Evolutionary conservation across 1,139 yeast species (phyloP).

Genomic region (Maudiozyma humilis): DNA sequence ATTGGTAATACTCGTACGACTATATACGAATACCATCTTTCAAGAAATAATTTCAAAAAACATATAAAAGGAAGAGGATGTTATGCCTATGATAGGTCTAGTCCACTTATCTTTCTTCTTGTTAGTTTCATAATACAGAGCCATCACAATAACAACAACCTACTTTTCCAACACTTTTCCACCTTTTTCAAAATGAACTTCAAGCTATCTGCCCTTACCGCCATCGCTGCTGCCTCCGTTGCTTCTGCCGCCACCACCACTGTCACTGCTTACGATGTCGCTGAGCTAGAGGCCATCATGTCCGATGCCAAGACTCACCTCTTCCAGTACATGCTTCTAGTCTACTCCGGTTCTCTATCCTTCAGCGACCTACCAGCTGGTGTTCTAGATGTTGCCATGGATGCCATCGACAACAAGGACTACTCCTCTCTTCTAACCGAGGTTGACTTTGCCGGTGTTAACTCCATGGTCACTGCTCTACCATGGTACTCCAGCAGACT

Average conservation of each 20-base stretch:
- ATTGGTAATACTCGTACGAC: too few relatives aligned
- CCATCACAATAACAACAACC: neutral
- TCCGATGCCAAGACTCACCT: constrained; percentile 4
- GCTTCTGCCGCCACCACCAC: constrained; percentile 63
- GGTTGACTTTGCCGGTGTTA: constrained; percentile 5
- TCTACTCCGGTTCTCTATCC: constrained; percentile 1
- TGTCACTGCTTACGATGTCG: constrained; percentile 70
- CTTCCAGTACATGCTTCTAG: constrained; percentile 1
- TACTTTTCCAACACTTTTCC: neutral
- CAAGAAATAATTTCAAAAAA: neutral
- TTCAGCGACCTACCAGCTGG: constrained; percentile 6
- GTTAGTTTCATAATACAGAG: neutral
- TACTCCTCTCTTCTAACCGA: constrained; percentile 4
- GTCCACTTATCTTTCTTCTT: neutral
- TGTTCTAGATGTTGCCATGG: constrained; percentile 5
- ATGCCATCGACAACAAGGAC: constrained; percentile 1
- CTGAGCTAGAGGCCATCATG: constrained; percentile 66
- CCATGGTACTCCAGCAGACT: constrained; percentile 8
- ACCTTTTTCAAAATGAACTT: neutral
- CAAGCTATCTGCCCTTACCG: constrained; percentile 34
- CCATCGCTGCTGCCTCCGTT: constrained; percentile 45
- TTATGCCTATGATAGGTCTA: neutral
- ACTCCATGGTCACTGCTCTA: constrained; percentile 4
- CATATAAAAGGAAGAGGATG: neutral
- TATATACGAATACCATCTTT: too few relatives aligned